phyloP scores from a whole-genome alignment of 164 flowering plant species.

The Vitis rotundifolia region DNA sequence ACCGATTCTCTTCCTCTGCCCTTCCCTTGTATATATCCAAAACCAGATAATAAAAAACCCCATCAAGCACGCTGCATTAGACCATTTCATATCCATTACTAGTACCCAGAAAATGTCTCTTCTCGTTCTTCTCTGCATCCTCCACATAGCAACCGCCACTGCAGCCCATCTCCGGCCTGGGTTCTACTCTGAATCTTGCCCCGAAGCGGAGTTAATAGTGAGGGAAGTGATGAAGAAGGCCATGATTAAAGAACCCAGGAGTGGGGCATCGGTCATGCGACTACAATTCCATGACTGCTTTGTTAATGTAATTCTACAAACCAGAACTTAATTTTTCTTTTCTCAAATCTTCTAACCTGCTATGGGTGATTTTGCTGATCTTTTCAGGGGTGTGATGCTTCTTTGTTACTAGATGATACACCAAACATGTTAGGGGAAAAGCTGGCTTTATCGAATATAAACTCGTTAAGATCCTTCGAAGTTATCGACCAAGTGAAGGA shows the following conservation, averaged over 20 bases:
- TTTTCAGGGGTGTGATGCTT: slow-evolving; percentile 87
- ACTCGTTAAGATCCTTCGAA: slow-evolving; percentile 82
- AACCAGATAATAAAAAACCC: no score
- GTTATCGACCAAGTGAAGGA: slow-evolving; percentile 77
- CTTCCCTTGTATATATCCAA: neutral
- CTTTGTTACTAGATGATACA: slow-evolving; percentile 87
- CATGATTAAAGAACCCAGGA: slow-evolving; percentile 60
- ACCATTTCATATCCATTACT: slow-evolving; percentile 1
- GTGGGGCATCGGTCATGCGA: slow-evolving; percentile 91
- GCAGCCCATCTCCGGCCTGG: slow-evolving; percentile 45
- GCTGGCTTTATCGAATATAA: slow-evolving; percentile 66
- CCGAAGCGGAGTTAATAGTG: slow-evolving; percentile 63
- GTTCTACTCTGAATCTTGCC: slow-evolving; percentile 69
- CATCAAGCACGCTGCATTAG: neutral
- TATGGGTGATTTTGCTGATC: neutral
- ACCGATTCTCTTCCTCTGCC: neutral
- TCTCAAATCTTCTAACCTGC: neutral
- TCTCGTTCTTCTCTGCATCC: slow-evolving; percentile 22
- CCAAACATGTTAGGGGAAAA: slow-evolving; percentile 88
- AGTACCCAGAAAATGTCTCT: slow-evolving; percentile 12
- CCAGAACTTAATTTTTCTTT: neutral
- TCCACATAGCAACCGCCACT: slow-evolving; percentile 10
- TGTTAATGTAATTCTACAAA: slow-evolving; percentile 57
- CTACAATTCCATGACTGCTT: slow-evolving; percentile 96
- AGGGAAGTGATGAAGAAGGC: slow-evolving; percentile 51